A percentile compares a stretch with the other conserved stretches of the same genome.
Conservation (phyloP, 2,329 filamentous ascomycete genomes). For the Cladophialophora yegresii region DNA sequence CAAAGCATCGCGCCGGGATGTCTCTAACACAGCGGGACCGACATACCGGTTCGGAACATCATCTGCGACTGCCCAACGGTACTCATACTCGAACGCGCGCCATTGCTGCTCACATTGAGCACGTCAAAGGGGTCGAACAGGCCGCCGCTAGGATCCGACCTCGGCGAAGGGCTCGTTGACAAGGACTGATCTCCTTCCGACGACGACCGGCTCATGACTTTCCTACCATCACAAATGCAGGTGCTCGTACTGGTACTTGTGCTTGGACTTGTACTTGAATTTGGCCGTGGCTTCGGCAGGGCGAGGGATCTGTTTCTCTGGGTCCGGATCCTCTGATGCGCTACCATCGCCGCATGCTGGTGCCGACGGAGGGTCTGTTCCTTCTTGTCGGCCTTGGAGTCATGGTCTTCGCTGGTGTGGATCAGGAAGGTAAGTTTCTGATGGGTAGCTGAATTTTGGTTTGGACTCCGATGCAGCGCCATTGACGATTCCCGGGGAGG, state of each 20-base stretch:
- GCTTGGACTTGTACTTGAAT: not conserved
- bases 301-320: constrained; percentile 1
- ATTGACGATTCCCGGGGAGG: not conserved
- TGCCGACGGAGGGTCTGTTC: constrained; percentile 16
- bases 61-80: constrained; percentile 4
- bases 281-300: not conserved
- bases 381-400: constrained; percentile 8
- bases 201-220: not conserved
- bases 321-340: constrained; percentile 6
- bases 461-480: not conserved
- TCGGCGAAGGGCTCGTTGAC: not conserved
- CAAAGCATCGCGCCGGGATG: not conserved
- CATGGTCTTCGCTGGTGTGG: constrained; percentile 1
- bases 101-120: not conserved
- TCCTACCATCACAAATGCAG: not conserved
- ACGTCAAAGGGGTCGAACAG: constrained; percentile 21
- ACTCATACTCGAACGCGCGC: not conserved
- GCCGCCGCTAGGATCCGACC: constrained; percentile 7
- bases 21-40: not conserved
- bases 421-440: constrained; percentile 1
- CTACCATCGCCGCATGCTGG: constrained; percentile 19
- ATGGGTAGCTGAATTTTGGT: not conserved
- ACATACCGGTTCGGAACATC: constrained; percentile 23
- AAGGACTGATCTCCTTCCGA: not conserved
- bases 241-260: not conserved